Base-by-base conservation (phyloP, 768 basidiomycete species). In the Russula virescens region DNA sequence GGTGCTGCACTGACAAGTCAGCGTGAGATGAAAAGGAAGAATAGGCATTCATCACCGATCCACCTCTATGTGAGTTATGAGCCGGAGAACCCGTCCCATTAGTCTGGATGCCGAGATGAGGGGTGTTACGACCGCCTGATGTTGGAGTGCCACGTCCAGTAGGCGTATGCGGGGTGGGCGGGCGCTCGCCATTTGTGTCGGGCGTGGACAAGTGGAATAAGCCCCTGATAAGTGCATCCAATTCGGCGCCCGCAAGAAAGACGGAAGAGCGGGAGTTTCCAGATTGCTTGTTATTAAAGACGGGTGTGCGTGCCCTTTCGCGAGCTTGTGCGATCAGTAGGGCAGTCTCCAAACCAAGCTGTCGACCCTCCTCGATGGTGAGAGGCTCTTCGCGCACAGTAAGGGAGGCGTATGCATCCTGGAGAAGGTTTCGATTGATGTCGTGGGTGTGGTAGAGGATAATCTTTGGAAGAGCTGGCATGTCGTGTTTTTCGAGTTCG, bases 281-380 rank as follows among this genome's bases (percentile, higher is more conserved):
- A 1, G 55, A 10, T 35, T 46, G 63, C 50, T 25, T 62, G 38
- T 54, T 47, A 35, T n/a, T 25, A 16, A 38, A 25, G 18, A 26
- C 43, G 16, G 62, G 56, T 13, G 28, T 28, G 14, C 63, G 64
- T 1, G 58, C 65, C 2, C 52, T 72, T 62, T 88, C 87, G 1
- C 87, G 78, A 3, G 81, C 82, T 1, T 73, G 70, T 0, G 82
- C 82, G 19, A 89, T 74, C 35, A 71, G 77, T 1, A 87, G 70
- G 0, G 82, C 75, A 0, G 83, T 84, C 42, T 85, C 81, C 69
- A 84, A 70, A 51, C 85, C 84, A n/a, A 91, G 74, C 38, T 74
- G 73, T 3, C 73, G 70, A 42, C 81, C 85, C 61, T 89, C 90
- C 11, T 76, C 76, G 1, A 81, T 72, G 0, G 75, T 76, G 18